phyloP scores from a whole-genome alignment of 345 rosid species.

The Heritiera fomes region DNA sequence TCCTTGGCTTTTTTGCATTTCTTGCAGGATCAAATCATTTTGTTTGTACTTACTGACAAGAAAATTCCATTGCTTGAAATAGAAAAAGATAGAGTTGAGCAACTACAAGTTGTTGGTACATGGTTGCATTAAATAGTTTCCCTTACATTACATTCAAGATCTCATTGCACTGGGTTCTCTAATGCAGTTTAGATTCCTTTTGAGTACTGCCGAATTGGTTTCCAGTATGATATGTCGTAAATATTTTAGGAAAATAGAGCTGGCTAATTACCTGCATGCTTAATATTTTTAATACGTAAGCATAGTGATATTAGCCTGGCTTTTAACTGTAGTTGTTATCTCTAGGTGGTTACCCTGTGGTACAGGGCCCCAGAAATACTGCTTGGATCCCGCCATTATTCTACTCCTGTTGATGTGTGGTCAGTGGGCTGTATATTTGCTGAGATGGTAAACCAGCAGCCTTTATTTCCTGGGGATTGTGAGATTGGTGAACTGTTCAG shows the following conservation, averaged over 20 bases:
- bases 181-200: slow-evolving; percentile 12
- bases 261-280: slow-evolving; percentile 7
- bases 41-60: not conserved
- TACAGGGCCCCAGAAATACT: slow-evolving; percentile 98
- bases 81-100: not conserved
- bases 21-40: not conserved
- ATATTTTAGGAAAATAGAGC: not conserved
- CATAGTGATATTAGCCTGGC: not conserved
- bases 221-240: not conserved
- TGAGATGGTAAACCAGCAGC: slow-evolving; percentile 95
- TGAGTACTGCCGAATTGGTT: not conserved
- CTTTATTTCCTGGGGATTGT: slow-evolving; percentile 97
- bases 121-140: not conserved
- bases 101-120: not conserved
- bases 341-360: slow-evolving; percentile 97
- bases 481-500: slow-evolving; percentile 95
- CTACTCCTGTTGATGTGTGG: slow-evolving; percentile 98
- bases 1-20: not conserved
- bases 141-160: slow-evolving; percentile 1
- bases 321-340: slow-evolving; percentile 8
- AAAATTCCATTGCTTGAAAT: slow-evolving; percentile 9
- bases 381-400: slow-evolving; percentile 94
- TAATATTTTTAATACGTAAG: not conserved
- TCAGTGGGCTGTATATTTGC: slow-evolving; percentile 99
- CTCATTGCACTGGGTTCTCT: not conserved